Evolutionary conservation across 2,329 filamentous ascomycete genomes (phyloP), one percentile per base, ranked within the genome.

Genomic region (Pseudogymnoascus sp.): DNA sequence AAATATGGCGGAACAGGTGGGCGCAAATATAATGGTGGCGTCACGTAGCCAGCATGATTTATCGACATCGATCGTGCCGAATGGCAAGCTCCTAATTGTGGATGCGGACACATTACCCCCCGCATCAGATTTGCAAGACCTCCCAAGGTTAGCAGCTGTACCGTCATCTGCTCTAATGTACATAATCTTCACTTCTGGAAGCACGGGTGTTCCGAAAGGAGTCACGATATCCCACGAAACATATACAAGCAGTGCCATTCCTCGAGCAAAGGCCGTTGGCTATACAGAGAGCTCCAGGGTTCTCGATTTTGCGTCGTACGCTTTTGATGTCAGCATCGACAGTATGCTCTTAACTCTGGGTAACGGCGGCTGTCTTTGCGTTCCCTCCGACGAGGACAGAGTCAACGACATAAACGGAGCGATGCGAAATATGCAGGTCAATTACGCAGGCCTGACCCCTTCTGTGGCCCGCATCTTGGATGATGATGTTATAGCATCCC

Each of bases 251-350:
- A 60, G 37, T 34, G 62, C 61, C 12, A 29, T 60, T 64, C 60
- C 63, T 64, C 59, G 23, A 67, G 67, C 36, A 60, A 63, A 61
- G 21, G 62, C 60, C 1, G 61, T 64, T 14, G 64, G 62, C 1
- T 47, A 59, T 34, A 62, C 21, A 16, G 18, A 36, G 36, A 47
- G 21, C 16, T 68, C 65, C 4, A 60, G 68, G 2, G 66, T 69
- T 5, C 66, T 69, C n/a, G 64, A 71, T 62, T 73, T 71, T 64
- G 67, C 68, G 21, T 67, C 73, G 1, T 76, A 77, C 62, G 75
- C 75, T 10, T 78, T 78, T 54, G 77, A 78, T 68, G 75, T 73
- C 47, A 73, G 73, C 21, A 69, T 76, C 0, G 69, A 70, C 34
- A 74, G 74, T 60, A 76, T 75, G 67, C 73, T 73, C 63, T 73